Evolutionary conservation across 1,284 basidiomycete genomes (phyloP).

Genomic region (Volvariella surrecta): DNA sequence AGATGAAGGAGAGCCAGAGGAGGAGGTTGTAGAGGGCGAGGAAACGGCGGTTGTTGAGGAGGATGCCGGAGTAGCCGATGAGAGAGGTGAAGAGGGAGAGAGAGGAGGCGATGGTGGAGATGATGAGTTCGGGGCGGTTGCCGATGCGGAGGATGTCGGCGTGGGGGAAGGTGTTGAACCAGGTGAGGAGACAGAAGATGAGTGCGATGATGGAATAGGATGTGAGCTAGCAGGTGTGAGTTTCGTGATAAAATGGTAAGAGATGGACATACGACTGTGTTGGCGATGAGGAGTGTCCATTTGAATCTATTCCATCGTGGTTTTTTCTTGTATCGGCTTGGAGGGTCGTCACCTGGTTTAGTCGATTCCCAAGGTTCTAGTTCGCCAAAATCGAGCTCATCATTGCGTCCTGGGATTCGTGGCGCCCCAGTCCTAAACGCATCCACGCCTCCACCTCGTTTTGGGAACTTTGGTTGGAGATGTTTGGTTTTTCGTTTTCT

Average conservation of each 20-base stretch:
- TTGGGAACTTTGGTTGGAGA: slow-evolving; percentile 24
- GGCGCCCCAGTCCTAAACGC: slow-evolving; percentile 44
- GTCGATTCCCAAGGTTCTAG: slow-evolving; percentile 17
- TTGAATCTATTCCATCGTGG: slow-evolving; percentile 66
- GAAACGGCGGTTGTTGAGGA: slow-evolving; percentile 60
- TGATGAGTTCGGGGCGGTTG: slow-evolving; percentile 45
- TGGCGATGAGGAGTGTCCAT: slow-evolving; percentile 52
- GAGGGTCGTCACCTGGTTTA: slow-evolving; percentile 11
- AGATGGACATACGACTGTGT: slow-evolving; percentile 30
- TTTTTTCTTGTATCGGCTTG: slow-evolving; percentile 21
- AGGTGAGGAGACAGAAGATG: slow-evolving; percentile 45
- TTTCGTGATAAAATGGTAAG: background rate
- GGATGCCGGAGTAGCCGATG: slow-evolving; percentile 52
- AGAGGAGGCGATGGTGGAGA: slow-evolving; percentile 43
- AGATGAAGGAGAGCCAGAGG: slow-evolving; percentile 49
- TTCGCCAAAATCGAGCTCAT: slow-evolving; percentile 44
- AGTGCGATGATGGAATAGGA: slow-evolving; percentile 39
- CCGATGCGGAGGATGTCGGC: slow-evolving; percentile 48
- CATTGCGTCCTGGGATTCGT: slow-evolving; percentile 43
- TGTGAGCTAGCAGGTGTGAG: slow-evolving; percentile 27
- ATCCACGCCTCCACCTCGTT: slow-evolving; percentile 52
- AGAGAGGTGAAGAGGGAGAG: slow-evolving; percentile 43
- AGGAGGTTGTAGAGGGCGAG: slow-evolving; percentile 52
- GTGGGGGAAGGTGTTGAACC: slow-evolving; percentile 49
- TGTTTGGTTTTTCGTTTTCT: slow-evolving; percentile 16